Evolutionary conservation across 148 eudicot species (phyloP).

Genomic region (Amaranthus palmeri): DNA sequence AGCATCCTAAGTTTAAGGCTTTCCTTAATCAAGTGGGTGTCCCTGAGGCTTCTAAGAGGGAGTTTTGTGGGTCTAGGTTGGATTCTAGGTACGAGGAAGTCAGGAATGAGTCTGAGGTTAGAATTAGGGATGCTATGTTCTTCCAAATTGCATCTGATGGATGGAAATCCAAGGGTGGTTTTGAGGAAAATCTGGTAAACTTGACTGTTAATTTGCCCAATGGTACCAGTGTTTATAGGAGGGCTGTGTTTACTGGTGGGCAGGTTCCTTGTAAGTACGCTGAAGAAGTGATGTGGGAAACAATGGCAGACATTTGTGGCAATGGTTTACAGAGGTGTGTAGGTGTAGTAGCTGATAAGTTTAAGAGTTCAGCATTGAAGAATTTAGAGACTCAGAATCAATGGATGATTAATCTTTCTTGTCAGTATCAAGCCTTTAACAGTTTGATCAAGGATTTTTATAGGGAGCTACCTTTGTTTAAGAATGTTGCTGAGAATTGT

Average conservation of each 20-base stretch:
- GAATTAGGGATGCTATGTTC: conserved; percentile 73
- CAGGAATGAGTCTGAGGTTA: conserved; percentile 52
- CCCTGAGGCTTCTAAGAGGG: conserved; percentile 45
- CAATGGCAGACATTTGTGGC: conserved; percentile 63
- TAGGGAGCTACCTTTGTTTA: conserved; percentile 72
- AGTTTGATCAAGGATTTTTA: conserved; percentile 77
- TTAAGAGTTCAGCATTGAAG: conserved; percentile 63
- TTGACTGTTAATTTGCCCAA: conserved; percentile 77
- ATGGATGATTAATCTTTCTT: conserved; percentile 88
- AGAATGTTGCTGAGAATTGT: conserved; percentile 63
- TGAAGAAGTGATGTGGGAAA: conserved; percentile 79
- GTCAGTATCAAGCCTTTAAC: conserved; percentile 71
- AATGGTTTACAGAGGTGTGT: conserved; percentile 63
- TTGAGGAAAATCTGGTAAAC: conserved; percentile 66
- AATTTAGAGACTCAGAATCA: conserved; percentile 72
- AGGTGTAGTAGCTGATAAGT: conserved; percentile 82
- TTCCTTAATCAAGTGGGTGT: conserved; percentile 77
- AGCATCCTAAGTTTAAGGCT: conserved; percentile 75
- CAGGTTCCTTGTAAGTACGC: conserved; percentile 59
- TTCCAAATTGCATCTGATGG: conserved; percentile 80
- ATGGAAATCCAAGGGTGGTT: conserved; percentile 45
- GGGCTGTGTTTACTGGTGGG: conserved; percentile 64
- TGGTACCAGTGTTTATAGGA: conserved; percentile 70
- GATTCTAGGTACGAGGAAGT: conserved; percentile 64
- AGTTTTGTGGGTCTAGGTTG: conserved; percentile 57